Evolutionary conservation across 148 eudicot genomes (phyloP).

Genomic region (Oxyria digyna): DNA sequence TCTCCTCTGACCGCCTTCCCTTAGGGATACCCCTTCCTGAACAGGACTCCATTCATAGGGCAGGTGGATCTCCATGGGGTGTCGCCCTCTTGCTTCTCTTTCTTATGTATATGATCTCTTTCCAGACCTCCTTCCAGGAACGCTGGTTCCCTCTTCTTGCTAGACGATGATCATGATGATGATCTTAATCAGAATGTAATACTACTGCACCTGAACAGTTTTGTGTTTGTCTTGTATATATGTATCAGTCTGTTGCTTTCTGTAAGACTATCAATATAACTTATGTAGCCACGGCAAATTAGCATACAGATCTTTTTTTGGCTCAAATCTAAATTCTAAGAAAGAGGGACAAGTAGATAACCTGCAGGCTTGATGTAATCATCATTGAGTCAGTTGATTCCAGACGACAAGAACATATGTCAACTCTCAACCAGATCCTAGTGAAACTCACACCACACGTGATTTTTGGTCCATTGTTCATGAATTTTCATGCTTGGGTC

Average conservation of each 20-base stretch:
- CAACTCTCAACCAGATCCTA: neutral
- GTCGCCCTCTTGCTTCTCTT: constrained; percentile 46
- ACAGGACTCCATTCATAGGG: constrained; percentile 30
- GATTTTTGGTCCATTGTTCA: neutral
- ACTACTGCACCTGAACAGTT: no score
- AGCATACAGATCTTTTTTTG: no score
- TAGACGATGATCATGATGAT: constrained; percentile 3
- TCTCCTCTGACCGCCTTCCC: constrained; percentile 20
- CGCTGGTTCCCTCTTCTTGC: constrained; percentile 42
- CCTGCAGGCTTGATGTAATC: neutral
- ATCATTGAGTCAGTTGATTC: neutral
- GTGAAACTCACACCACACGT: neutral
- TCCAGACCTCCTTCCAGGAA: constrained; percentile 39
- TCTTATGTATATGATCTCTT: constrained; percentile 48
- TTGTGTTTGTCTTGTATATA: neutral
- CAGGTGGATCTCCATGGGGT: constrained; percentile 57
- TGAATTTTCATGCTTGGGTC: neutral
- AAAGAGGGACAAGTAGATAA: neutral
- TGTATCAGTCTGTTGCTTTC: neutral
- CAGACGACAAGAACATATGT: neutral
- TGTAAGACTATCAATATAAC: neutral
- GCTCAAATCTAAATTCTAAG: neutral
- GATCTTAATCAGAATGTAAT: no score
- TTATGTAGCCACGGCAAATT: neutral
- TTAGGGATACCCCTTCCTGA: constrained; percentile 33